phyloP scores from a whole-genome alignment of 2,329 filamentous ascomycete species.

The Pseudogymnoascus sp. region DNA sequence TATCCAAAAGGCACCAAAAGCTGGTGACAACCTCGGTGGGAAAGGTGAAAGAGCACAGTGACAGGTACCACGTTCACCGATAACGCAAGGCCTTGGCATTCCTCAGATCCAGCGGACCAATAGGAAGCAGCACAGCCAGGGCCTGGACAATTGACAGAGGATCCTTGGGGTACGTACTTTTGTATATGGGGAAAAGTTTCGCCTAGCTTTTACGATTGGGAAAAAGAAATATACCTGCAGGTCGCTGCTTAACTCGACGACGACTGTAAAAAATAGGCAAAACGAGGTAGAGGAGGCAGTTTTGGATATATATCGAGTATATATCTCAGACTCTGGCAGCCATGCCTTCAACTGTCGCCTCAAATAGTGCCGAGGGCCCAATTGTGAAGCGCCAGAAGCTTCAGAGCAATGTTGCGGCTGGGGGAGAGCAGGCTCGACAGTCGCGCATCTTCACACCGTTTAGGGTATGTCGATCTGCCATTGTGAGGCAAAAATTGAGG shows the following conservation, averaged over 20 bases:
- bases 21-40: neutral
- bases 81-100: constrained; percentile 4
- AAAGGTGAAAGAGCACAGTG: neutral
- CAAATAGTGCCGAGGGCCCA: constrained; percentile 48
- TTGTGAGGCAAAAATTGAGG: neutral
- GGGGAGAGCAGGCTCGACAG: constrained; percentile 35
- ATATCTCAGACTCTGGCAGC: constrained; percentile 13
- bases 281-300: constrained; percentile 31
- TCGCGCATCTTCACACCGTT: constrained; percentile 91
- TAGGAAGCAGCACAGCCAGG: neutral
- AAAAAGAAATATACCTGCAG: constrained; percentile 7
- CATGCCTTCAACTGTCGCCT: constrained; percentile 37
- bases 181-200: constrained; percentile 9
- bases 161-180: neutral
- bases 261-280: constrained; percentile 4
- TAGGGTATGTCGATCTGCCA: constrained; percentile 52
- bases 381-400: constrained; percentile 72
- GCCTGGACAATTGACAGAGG: constrained; percentile 5
- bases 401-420: constrained; percentile 33
- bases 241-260: constrained; percentile 8
- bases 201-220: constrained; percentile 4
- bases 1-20: neutral
- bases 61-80: constrained; percentile 4
- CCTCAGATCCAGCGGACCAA: neutral
- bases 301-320: constrained; percentile 19